Evolutionary conservation across 768 basidiomycete genomes (phyloP).

Genomic region (Hericium alpestre): DNA sequence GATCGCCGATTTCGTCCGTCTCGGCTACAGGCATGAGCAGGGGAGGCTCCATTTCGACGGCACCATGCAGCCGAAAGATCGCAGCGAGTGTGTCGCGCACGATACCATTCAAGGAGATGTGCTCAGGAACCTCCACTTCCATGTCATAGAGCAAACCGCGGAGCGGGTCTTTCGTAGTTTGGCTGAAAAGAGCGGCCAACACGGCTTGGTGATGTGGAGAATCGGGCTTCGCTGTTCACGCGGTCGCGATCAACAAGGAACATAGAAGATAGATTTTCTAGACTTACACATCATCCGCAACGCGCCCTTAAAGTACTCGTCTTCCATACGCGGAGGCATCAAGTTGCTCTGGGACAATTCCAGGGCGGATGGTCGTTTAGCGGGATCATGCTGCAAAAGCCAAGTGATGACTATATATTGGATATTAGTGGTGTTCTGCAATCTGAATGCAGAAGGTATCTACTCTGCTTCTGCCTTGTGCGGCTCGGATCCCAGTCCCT

Average conservation of each 20-base stretch:
- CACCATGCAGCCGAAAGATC: slow-evolving; percentile 83
- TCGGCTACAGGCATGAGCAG: slow-evolving; percentile 67
- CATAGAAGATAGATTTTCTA: neutral
- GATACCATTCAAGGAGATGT: slow-evolving; percentile 59
- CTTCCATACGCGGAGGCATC: slow-evolving; percentile 67
- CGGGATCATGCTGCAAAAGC: slow-evolving; percentile 75
- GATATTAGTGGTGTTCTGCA: neutral
- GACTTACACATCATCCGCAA: slow-evolving; percentile 61
- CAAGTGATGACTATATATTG: slow-evolving; percentile 55
- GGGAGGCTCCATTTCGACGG: slow-evolving; percentile 78
- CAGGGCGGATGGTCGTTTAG: slow-evolving; percentile 67
- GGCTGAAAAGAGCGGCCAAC: slow-evolving; percentile 68
- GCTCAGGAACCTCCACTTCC: slow-evolving; percentile 56
- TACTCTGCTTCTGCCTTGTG: slow-evolving; percentile 59
- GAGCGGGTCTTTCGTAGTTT: slow-evolving; percentile 45
- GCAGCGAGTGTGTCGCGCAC: slow-evolving; percentile 68
- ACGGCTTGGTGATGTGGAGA: slow-evolving; percentile 75
- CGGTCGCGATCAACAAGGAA: neutral
- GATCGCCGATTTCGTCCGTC: slow-evolving; percentile 49
- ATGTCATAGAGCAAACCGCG: slow-evolving; percentile 68
- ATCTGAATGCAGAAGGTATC: slow-evolving; percentile 16
- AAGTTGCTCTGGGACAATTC: slow-evolving; percentile 74
- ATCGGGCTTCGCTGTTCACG: slow-evolving; percentile 54
- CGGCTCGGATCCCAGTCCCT: slow-evolving; percentile 54
- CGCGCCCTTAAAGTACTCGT: slow-evolving; percentile 79